Evolutionary conservation across 495 filamentous ascomycete species (phyloP).

Genomic region (Cladorrhinum samala): DNA sequence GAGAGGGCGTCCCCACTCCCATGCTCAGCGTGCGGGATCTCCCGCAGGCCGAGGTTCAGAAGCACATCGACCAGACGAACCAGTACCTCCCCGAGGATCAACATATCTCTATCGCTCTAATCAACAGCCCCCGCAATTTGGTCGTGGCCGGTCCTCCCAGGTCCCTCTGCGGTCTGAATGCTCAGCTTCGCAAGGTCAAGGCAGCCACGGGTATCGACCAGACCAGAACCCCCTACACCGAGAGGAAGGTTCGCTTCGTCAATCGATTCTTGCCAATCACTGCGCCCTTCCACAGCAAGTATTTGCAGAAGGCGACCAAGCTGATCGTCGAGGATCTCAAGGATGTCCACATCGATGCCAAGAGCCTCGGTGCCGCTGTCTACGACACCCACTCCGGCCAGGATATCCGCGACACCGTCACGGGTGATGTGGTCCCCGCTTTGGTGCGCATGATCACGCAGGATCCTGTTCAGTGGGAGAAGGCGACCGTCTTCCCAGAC

Average conservation of each 20-base stretch:
- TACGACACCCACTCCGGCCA: conserved; percentile 81
- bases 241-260: conserved; percentile 92
- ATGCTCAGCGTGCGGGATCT: conserved; percentile 98
- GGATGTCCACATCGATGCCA: conserved; percentile 63
- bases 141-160: conserved; percentile 95
- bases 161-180: conserved; percentile 91
- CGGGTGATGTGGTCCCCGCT: conserved; percentile 66
- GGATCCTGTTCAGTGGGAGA: conserved; percentile 90
- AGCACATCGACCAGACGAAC: conserved; percentile 93
- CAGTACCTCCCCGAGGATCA: conserved; percentile 86
- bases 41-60: conserved; percentile 74
- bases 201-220: conserved; percentile 95
- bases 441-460: conserved; percentile 90
- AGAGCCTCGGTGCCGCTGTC: conserved; percentile 70
- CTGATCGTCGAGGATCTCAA: conserved; percentile 82
- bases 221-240: conserved; percentile 86
- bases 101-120: conserved; percentile 89
- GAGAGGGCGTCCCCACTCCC: conserved; percentile 88
- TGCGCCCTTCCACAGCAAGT: conserved; percentile 94
- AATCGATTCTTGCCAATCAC: conserved; percentile 98
- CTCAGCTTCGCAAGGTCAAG: conserved; percentile 91
- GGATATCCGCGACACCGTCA: conserved; percentile 60
- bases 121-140: conserved; percentile 95
- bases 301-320: conserved; percentile 70
- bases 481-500: conserved; percentile 77